These are phyloP conservation scores for Papiliotrema flavescens DNA, from an alignment of 1,284 basidiomycete genomes.

Conservation along the genomic window DNA sequence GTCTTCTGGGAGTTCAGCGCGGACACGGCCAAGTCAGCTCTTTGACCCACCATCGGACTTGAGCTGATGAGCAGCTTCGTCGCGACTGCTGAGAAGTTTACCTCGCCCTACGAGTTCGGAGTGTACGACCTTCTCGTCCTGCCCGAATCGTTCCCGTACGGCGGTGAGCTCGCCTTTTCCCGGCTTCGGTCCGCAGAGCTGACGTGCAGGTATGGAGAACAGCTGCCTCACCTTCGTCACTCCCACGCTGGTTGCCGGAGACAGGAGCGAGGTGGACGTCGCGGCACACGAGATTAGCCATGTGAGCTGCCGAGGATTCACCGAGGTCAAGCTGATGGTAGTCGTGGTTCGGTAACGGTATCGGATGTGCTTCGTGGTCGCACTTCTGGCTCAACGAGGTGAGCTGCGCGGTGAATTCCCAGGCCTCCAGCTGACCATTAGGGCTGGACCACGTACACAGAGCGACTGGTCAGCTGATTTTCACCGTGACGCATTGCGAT, in stretches of 20 bases:
- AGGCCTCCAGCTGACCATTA: slow-evolving; percentile 17
- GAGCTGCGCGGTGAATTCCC: too few relatives aligned
- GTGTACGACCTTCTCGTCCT: slow-evolving; percentile 90
- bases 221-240: slow-evolving; percentile 82
- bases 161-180: slow-evolving; percentile 60
- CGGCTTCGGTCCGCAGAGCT: not conserved
- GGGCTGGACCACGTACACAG: slow-evolving; percentile 90
- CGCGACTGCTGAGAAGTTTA: slow-evolving; percentile 67
- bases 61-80: slow-evolving; percentile 58
- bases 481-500: not conserved
- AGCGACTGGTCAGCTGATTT: slow-evolving; percentile 62
- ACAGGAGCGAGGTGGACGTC: slow-evolving; percentile 80
- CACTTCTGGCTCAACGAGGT: slow-evolving; percentile 89
- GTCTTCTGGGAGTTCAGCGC: slow-evolving; percentile 85
- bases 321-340: slow-evolving; percentile 48
- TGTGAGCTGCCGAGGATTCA: slow-evolving; percentile 16
- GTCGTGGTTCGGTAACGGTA: slow-evolving; percentile 82
- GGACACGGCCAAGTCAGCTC: slow-evolving; percentile 65
- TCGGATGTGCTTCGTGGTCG: slow-evolving; percentile 51
- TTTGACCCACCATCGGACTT: not conserved
- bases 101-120: slow-evolving; percentile 76
- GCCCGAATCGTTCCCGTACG: slow-evolving; percentile 90
- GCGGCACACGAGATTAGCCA: slow-evolving; percentile 60
- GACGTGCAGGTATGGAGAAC: slow-evolving; percentile 40
- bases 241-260: slow-evolving; percentile 77